A percentile compares a stretch with the other conserved stretches of the same genome.
Conservation (phyloP, 345 rosid genomes). For the Camelina neglecta region DNA sequence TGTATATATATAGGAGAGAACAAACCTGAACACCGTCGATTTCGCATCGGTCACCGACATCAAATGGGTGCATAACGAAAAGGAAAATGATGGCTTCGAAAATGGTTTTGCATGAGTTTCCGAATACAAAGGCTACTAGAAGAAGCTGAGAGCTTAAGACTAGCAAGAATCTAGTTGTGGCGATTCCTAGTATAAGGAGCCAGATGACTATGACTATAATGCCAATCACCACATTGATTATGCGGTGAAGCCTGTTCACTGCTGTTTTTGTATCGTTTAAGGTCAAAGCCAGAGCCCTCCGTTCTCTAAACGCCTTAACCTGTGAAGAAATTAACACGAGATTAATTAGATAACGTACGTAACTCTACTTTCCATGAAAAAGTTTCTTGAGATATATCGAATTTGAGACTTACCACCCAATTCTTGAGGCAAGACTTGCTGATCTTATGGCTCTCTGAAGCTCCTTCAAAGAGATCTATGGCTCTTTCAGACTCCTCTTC, state of each 20-base stretch:
- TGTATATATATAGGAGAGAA: not conserved
- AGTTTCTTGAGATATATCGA: slow-evolving; percentile 3
- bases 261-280: slow-evolving; percentile 79
- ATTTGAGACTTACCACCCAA: slow-evolving; percentile 69
- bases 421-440: slow-evolving; percentile 66
- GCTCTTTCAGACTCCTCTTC: slow-evolving; percentile 72
- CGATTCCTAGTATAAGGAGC: slow-evolving; percentile 69
- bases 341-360: not conserved
- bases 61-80: slow-evolving; percentile 86
- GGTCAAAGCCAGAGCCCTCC: slow-evolving; percentile 73
- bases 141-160: slow-evolving; percentile 68
- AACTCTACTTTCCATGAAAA: not conserved
- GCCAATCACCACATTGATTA: slow-evolving; percentile 63
- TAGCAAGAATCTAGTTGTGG: slow-evolving; percentile 62
- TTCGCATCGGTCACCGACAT: slow-evolving; percentile 84
- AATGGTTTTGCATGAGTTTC: slow-evolving; percentile 78
- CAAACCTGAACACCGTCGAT: slow-evolving; percentile 75
- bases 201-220: slow-evolving; percentile 57
- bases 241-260: slow-evolving; percentile 71
- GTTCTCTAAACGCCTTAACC: slow-evolving; percentile 74
- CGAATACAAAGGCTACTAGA: slow-evolving; percentile 71
- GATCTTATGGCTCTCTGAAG: slow-evolving; percentile 57
- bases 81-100: slow-evolving; percentile 88
- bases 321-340: slow-evolving; percentile 13
- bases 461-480: slow-evolving; percentile 74